These are phyloP conservation scores for Penicillium crystallinum DNA, from an alignment of 495 filamentous ascomycete genomes.

Conservation along the genomic window DNA sequence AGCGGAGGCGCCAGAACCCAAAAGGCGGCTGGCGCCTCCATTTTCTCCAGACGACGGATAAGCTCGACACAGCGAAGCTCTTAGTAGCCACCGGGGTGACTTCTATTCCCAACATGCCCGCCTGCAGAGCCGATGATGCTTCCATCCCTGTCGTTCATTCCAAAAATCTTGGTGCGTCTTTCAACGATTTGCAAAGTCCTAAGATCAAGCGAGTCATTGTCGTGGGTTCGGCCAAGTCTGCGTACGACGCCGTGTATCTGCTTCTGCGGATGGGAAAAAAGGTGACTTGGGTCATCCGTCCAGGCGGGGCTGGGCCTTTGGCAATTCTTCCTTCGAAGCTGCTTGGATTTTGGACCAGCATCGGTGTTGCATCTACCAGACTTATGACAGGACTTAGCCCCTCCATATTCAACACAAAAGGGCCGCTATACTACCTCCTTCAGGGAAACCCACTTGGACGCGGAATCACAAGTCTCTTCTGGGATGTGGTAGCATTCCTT, in stretches of 20 bases:
- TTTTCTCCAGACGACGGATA: background rate
- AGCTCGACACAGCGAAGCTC: background rate
- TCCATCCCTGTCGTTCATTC: background rate
- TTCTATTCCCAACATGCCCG: background rate
- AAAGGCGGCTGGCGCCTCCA: background rate
- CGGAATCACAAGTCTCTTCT: no score
- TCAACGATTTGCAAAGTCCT: background rate
- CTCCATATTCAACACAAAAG: no score
- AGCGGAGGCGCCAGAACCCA: background rate
- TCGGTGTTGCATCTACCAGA: constrained; percentile 4
- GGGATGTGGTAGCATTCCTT: no score
- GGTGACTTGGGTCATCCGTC: constrained; percentile 65
- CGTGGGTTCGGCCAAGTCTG: constrained; percentile 24
- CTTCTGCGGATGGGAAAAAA: constrained; percentile 31
- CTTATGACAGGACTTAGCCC: no score
- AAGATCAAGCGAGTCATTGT: constrained; percentile 14
- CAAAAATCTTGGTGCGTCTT: background rate
- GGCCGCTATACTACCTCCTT: no score
- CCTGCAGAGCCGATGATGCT: background rate
- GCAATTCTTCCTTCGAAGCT: constrained; percentile 11
- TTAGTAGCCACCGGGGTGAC: background rate
- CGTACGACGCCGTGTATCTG: constrained; percentile 21
- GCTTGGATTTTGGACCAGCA: constrained; percentile 2
- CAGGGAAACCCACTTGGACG: no score
- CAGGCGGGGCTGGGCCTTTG: constrained; percentile 54